Evolutionary conservation across 164 flowering plant genomes (phyloP).

Genomic region (Aristolochia contorta): DNA sequence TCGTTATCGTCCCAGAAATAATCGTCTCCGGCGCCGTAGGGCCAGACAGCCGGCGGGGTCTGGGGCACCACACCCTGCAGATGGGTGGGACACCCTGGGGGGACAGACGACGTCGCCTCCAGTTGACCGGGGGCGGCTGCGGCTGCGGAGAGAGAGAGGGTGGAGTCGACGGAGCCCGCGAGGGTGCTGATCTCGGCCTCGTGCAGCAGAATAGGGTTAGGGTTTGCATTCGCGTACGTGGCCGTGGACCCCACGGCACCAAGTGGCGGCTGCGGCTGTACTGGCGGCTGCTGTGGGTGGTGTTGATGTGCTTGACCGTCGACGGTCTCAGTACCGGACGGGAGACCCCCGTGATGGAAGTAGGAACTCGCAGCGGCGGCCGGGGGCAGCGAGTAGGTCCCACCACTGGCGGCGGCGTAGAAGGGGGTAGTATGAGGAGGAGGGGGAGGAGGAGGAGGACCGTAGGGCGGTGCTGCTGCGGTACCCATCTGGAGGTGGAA

Average conservation of each 20-base stretch:
- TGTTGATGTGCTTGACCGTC: too few relatives aligned
- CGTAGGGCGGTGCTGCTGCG: too few relatives aligned
- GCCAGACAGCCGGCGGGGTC: conserved; percentile 37
- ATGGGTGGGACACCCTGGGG: conserved; percentile 6
- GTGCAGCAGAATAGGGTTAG: conserved; percentile 2
- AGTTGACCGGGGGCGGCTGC: not conserved
- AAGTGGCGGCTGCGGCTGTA: not conserved
- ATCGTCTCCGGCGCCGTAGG: conserved; percentile 29
- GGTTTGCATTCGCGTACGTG: conserved; percentile 5
- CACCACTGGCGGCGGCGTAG: not conserved
- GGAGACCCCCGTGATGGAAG: not conserved
- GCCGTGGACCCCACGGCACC: not conserved
- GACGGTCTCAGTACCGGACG: too few relatives aligned
- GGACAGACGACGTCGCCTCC: conserved; percentile 1
- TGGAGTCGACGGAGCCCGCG: conserved; percentile 34
- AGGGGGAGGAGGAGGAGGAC: conserved; percentile 5
- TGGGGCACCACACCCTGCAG: conserved; percentile 14
- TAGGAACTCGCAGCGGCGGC: not conserved
- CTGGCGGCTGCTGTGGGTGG: too few relatives aligned
- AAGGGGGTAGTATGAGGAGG: not conserved
- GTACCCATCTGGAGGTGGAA: conserved; percentile 21
- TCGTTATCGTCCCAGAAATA: conserved; percentile 67
- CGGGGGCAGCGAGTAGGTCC: conserved; percentile 8
- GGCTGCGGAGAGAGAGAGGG: conserved; percentile 23
- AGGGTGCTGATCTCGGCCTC: conserved; percentile 32